Evolutionary conservation across 2,329 filamentous ascomycete genomes (phyloP).

Genomic region (Diplodia corticola): DNA sequence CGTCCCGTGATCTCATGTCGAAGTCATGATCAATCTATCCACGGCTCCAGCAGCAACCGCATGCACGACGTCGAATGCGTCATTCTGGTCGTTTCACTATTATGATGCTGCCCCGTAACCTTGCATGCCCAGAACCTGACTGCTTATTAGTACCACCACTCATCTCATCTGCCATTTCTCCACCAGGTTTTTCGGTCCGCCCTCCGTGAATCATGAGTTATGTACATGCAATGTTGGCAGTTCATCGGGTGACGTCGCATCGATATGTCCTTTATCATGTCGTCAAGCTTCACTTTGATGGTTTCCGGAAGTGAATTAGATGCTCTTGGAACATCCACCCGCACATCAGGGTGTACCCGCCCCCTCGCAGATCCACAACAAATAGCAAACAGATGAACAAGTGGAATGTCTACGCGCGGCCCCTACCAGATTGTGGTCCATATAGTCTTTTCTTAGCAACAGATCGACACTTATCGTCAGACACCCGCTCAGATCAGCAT

Average conservation of each 20-base stretch:
- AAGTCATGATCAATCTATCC: slow-evolving; percentile 11
- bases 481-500: not conserved
- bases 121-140: not conserved
- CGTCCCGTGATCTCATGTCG: not conserved
- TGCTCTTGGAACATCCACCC: not conserved
- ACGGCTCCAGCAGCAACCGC: not conserved
- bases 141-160: not conserved
- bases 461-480: not conserved
- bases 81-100: not conserved
- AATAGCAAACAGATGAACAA: not conserved
- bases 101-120: not conserved
- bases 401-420: not conserved
- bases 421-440: not conserved
- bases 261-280: not conserved
- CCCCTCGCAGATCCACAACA: not conserved
- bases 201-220: not conserved
- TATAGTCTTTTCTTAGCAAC: slow-evolving; percentile 9
- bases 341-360: not conserved
- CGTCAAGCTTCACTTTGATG: not conserved
- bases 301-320: not conserved
- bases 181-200: not conserved
- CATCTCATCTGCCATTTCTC: not conserved
- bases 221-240: not conserved
- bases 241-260: not conserved
- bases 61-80: not conserved